Base-by-base conservation (phyloP, 257 asterid genomes). In the Jacaranda mimosifolia region DNA sequence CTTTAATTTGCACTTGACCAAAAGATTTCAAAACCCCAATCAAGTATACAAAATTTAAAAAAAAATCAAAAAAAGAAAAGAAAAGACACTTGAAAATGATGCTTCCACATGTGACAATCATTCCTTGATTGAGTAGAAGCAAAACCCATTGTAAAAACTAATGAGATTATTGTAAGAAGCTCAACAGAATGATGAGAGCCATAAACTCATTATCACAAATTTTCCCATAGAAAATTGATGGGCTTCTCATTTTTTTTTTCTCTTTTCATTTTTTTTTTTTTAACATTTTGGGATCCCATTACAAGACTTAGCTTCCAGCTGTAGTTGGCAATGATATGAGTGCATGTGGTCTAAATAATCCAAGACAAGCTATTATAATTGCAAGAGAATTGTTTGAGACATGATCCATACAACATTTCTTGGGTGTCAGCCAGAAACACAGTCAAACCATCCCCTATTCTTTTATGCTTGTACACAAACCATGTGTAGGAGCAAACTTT, bases 331-430 rank as follows among this genome's bases (percentile, higher is more conserved):
- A 89, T 86, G 77, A 90, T 86, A 81, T 46, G 88, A 83, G 82
- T 86, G 87, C 90, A 88, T 86, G 86, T 86, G 97, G 88, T 83
- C 85, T 81, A 75, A 85, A 88, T 86, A 91, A 85, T 91, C 87
- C 89, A 76, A 84, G 87, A 86, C 93, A 85, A 60, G 80, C 78
- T 84, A 69, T 86, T 83, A 87, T 84, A 68, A 82, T 80, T 82
- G 80, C 87, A n/a, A 76, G 21, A 74, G 71, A 83, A 77, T 84
- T 84, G 85, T 81, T 87, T 83, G 74, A 74, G 81, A 87, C 95
- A 86, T 74, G 80, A 85, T 78, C 89, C 87, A 88, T 76, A 81
- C 91, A 83, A 72, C 77, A 74, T 75, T 66, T 78, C 65, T 79
- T 69, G 80, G 78, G 81, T 77, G 75, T 77, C 85, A 77, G 66